These are phyloP conservation scores for Bathelium albidoporum DNA, from an alignment of 495 filamentous ascomycete genomes.

Conservation along the genomic window DNA sequence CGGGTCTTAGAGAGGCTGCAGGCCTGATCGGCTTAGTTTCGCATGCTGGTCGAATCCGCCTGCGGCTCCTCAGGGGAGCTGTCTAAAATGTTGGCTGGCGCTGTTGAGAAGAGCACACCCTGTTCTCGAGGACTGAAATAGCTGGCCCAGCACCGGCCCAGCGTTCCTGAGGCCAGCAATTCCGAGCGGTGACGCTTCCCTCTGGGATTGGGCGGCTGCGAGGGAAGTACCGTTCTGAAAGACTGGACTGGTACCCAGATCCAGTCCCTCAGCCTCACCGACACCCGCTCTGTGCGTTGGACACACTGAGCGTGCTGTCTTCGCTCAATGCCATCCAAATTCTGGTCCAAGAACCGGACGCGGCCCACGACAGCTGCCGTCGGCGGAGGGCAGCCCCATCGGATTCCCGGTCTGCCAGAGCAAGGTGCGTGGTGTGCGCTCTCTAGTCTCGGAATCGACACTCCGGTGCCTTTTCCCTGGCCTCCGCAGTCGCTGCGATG, in stretches of 20 bases:
- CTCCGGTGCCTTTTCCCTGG: neutral
- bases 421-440: neutral
- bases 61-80: conserved; percentile 3
- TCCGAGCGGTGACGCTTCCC: neutral
- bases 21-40: neutral
- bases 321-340: conserved; percentile 3
- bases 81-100: neutral
- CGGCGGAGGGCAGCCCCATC: conserved; percentile 3
- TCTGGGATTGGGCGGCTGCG: conserved; percentile 1
- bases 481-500: neutral
- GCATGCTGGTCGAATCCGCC: neutral
- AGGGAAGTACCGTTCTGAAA: too few species aligned
- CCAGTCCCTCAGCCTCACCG: conserved; percentile 4
- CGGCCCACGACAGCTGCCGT: conserved; percentile 1
- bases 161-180: neutral
- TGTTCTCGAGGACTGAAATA: neutral
- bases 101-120: neutral
- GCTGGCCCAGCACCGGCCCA: neutral
- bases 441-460: neutral
- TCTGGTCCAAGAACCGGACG: conserved; percentile 4
- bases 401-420: neutral
- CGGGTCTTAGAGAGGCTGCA: neutral
- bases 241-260: too few species aligned
- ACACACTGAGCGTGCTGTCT: neutral
- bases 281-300: neutral